Conservation (phyloP, 2,329 filamentous ascomycete genomes). For the Xylaria sp. region DNA sequence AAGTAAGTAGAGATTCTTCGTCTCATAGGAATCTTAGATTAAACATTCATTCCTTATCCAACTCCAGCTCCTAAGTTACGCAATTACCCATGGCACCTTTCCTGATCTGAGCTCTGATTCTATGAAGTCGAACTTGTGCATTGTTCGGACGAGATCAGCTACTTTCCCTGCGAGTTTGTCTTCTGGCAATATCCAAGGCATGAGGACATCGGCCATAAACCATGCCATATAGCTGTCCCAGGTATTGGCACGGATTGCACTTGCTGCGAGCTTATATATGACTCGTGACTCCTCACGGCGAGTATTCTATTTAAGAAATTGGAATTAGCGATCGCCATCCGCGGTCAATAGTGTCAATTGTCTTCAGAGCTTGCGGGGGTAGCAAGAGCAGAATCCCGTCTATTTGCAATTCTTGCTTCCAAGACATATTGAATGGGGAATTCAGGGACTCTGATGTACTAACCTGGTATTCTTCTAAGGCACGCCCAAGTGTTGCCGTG, state of each 20-base stretch:
- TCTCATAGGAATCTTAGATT: neutral
- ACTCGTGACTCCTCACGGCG: constrained; percentile 28
- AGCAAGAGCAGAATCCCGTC: neutral
- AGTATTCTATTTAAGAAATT: neutral
- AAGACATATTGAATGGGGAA: neutral
- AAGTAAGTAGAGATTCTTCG: constrained; percentile 2
- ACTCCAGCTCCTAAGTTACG: neutral
- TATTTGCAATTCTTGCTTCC: too few relatives aligned
- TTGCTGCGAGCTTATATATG: constrained; percentile 24
- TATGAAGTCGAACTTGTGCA: constrained; percentile 33
- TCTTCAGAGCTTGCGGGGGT: neutral
- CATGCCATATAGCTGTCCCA: constrained; percentile 34
- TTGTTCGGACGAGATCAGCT: constrained; percentile 5
- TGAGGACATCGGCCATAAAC: constrained; percentile 29
- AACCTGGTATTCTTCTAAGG: constrained; percentile 33
- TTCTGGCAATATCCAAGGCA: constrained; percentile 21
- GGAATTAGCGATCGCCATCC: neutral
- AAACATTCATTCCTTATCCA: neutral
- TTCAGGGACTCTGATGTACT: neutral
- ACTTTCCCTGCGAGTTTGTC: constrained; percentile 12
- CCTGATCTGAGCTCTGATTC: constrained; percentile 21
- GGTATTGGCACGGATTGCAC: constrained; percentile 27
- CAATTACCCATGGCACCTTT: constrained; percentile 30
- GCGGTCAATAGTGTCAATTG: neutral
- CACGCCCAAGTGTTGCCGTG: constrained; percentile 11